These are phyloP conservation scores for Naganishia antarctica DNA, from an alignment of 768 basidiomycete species.

Conservation along the genomic window DNA sequence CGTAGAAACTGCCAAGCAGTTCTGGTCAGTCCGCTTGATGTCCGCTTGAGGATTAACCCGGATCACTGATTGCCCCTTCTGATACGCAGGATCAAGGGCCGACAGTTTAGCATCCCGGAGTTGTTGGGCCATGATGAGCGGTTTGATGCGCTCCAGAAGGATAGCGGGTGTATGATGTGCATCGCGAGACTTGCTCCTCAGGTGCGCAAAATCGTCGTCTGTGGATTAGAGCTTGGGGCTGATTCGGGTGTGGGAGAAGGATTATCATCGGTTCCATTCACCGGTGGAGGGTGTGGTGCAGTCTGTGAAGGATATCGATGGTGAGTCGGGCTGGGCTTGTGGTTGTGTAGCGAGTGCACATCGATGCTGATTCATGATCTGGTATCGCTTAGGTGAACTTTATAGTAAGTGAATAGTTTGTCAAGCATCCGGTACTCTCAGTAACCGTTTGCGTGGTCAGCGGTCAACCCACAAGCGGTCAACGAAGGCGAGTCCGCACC, in stretches of 20 bases:
- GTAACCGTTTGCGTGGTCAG: conserved; percentile 21
- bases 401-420: conserved; percentile 45
- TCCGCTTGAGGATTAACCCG: too few relatives aligned
- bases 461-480: conserved; percentile 73
- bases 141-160: conserved; percentile 48
- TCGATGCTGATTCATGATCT: too few relatives aligned
- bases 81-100: conserved; percentile 59
- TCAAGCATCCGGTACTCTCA: conserved; percentile 60
- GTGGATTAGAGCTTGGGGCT: too few relatives aligned
- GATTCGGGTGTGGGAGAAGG: too few relatives aligned
- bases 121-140: conserved; percentile 57
- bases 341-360: not conserved
- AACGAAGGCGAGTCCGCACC: conserved; percentile 58
- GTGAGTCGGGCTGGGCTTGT: conserved; percentile 15
- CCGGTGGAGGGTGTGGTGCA: conserved; percentile 60
- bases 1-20: conserved; percentile 59
- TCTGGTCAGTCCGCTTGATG: conserved; percentile 65
- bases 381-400: conserved; percentile 45
- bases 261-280: conserved; percentile 76
- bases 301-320: conserved; percentile 43
- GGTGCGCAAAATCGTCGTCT: too few relatives aligned
- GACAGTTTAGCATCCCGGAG: conserved; percentile 61
- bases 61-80: not conserved
- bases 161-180: conserved; percentile 52
- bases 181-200: conserved; percentile 69